These are phyloP conservation scores for Platanthera guangdongensis DNA, from an alignment of 106 monocot species.

Conservation along the genomic window DNA sequence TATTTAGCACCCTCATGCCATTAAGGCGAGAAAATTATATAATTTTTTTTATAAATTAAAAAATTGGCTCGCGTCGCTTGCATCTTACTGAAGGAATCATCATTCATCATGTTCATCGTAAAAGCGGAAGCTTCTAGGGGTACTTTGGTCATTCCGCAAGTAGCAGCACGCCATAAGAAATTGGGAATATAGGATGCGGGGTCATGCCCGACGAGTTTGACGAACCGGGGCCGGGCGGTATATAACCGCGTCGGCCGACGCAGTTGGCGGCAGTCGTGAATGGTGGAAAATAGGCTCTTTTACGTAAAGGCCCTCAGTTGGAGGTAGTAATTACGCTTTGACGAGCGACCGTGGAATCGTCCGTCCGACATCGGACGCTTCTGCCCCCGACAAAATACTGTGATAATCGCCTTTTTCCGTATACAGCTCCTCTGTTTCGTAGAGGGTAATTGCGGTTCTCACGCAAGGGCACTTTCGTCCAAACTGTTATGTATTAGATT, in stretches of 20 bases:
- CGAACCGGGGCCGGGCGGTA: background rate
- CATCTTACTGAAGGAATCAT: background rate
- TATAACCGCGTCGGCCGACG: slow-evolving; percentile 4
- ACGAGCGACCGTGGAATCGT: background rate
- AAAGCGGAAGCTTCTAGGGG: background rate
- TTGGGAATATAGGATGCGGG: background rate
- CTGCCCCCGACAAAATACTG: too few relatives aligned
- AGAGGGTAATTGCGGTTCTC: background rate
- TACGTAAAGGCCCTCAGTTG: background rate
- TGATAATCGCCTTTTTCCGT: background rate
- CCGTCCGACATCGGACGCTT: background rate
- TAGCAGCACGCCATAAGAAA: background rate
- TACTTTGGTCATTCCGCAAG: background rate
- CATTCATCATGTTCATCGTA: background rate
- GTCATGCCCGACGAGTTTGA: background rate
- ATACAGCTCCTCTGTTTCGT: background rate
- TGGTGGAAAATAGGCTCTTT: background rate
- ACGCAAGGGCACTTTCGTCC: background rate
- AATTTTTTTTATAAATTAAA: too few relatives aligned
- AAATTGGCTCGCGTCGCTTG: background rate
- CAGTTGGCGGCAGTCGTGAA: background rate
- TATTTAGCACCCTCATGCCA: too few relatives aligned
- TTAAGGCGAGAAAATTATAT: background rate
- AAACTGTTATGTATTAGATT: background rate
- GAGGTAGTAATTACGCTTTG: background rate